Percentiles rank a stretch among this genome's conserved stretches.
Conservation (phyloP, 345 rosid genomes). For the Aquilaria yunnanensis region DNA sequence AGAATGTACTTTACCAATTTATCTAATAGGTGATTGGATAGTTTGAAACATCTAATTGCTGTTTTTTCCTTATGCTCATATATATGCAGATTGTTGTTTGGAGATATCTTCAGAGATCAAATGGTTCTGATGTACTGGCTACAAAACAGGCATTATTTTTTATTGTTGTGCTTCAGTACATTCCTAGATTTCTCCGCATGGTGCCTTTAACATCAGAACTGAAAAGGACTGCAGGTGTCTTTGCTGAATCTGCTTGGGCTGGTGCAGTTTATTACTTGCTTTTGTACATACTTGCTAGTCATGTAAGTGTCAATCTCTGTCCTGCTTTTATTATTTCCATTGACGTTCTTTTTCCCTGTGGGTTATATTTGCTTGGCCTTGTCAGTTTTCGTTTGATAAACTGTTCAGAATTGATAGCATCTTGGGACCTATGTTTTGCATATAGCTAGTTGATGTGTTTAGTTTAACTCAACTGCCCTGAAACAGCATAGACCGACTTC, state of each 20-base stretch:
- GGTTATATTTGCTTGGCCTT: background rate
- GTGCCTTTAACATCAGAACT: constrained; percentile 77
- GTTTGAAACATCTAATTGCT: constrained; percentile 2
- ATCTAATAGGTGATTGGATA: constrained; percentile 2
- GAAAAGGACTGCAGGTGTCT: constrained; percentile 90
- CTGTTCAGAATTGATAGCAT: too few species aligned
- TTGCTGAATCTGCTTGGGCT: constrained; percentile 98
- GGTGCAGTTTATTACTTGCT: constrained; percentile 96
- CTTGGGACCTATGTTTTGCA: constrained; percentile 1
- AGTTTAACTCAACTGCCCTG: too few species aligned
- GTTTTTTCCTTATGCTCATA: constrained; percentile 7
- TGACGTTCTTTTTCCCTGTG: background rate
- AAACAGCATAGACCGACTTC: too few species aligned
- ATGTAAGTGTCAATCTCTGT: constrained; percentile 47
- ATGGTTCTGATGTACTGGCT: constrained; percentile 65
- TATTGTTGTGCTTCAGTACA: constrained; percentile 64
- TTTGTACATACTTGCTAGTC: constrained; percentile 96
- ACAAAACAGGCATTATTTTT: constrained; percentile 71
- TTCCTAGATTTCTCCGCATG: constrained; percentile 68
- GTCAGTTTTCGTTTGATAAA: background rate
- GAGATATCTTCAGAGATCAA: constrained; percentile 65
- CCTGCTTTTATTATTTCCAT: constrained; percentile 2
- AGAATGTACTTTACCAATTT: too few species aligned
- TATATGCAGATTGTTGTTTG: constrained; percentile 72
- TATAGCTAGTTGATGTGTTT: background rate